A percentile compares a stretch with the other conserved stretches of the same genome.
These are phyloP conservation scores for Lagenaria siceraria DNA, from an alignment of 306 rosid species.

Conservation along the genomic window DNA sequence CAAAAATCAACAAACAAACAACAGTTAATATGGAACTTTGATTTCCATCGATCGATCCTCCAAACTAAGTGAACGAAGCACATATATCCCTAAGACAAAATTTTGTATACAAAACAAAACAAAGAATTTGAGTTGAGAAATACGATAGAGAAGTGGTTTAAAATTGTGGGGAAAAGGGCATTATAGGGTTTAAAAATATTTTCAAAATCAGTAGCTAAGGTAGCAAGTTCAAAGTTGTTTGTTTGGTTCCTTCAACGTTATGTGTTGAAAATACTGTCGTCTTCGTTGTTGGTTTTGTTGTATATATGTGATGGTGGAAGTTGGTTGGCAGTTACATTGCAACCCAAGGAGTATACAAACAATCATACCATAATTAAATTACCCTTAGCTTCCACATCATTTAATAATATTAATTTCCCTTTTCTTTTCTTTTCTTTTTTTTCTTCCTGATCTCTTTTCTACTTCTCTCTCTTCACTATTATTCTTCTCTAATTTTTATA, in stretches of 20 bases:
- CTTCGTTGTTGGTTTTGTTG: not conserved
- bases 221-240: not conserved
- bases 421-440: not conserved
- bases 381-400: not conserved
- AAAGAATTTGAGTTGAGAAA: not conserved
- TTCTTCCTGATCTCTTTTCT: not conserved
- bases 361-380: not conserved
- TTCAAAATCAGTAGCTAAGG: not conserved
- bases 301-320: not conserved
- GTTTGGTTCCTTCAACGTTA: not conserved
- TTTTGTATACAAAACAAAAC: not conserved
- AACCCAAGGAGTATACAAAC: not conserved
- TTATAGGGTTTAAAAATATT: not conserved
- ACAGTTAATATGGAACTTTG: no score
- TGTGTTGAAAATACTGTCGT: constrained; percentile 1
- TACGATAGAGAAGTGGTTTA: not conserved
- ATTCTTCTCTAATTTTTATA: not conserved
- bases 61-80: no score
- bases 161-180: not conserved
- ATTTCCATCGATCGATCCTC: no score
- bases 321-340: not conserved
- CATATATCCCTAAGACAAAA: not conserved
- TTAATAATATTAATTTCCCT: not conserved
- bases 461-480: not conserved
- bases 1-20: no score